Evolutionary conservation across 225 moss, liverwort and hornwort genomes (phyloP).

Genomic region (Polytrichum commune): DNA sequence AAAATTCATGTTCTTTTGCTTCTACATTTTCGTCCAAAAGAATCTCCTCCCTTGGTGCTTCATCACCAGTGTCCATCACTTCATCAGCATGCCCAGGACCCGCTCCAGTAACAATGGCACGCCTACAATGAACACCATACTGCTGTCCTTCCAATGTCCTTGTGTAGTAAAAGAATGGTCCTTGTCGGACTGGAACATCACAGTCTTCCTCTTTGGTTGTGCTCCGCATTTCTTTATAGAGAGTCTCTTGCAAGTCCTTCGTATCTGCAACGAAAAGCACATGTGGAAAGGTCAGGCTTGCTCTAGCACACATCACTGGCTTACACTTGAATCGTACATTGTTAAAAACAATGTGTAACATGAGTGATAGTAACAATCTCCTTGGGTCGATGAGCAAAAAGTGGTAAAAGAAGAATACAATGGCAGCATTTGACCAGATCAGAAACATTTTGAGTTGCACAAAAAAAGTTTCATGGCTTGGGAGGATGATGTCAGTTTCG

Average conservation of each 20-base stretch:
- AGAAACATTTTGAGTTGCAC: no score
- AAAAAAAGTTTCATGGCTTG: no score
- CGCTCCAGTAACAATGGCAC: slow-evolving; percentile 64
- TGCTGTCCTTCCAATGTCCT: slow-evolving; percentile 75
- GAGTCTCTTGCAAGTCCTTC: slow-evolving; percentile 53
- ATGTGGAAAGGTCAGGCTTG: no score
- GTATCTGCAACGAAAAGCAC: slow-evolving; percentile 39
- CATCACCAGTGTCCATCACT: slow-evolving; percentile 68
- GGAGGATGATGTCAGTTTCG: no score
- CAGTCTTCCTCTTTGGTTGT: slow-evolving; percentile 82
- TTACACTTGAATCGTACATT: no score
- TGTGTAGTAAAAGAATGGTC: slow-evolving; percentile 73
- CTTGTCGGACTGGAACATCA: slow-evolving; percentile 61
- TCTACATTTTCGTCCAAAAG: slow-evolving; percentile 81
- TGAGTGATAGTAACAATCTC: no score
- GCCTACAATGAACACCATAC: slow-evolving; percentile 76
- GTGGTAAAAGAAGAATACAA: no score
- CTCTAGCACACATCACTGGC: no score
- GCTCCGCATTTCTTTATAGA: slow-evolving; percentile 84
- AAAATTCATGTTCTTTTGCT: slow-evolving; percentile 67
- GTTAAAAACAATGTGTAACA: no score
- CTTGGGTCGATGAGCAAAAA: no score
- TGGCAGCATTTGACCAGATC: no score
- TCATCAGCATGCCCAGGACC: slow-evolving; percentile 76
- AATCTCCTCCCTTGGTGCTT: slow-evolving; percentile 63